These are phyloP conservation scores for Monilinia fructigena DNA, from an alignment of 2,329 filamentous ascomycete species.

Conservation along the genomic window DNA sequence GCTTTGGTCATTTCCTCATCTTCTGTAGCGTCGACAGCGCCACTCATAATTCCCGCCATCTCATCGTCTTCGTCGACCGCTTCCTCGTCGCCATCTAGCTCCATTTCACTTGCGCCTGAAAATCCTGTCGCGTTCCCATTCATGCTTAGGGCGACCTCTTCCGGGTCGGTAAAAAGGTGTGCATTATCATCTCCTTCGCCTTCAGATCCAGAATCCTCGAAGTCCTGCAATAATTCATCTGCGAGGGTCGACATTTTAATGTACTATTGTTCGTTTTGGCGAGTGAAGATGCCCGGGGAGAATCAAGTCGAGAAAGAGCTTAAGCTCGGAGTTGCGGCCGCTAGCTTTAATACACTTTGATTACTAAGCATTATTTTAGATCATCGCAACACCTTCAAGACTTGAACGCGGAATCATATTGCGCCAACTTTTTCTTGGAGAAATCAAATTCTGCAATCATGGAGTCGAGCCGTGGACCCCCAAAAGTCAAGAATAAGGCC, in stretches of 20 bases:
- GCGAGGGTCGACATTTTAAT: slow-evolving; percentile 79
- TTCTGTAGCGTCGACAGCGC: slow-evolving; percentile 44
- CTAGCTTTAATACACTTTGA: slow-evolving; percentile 24
- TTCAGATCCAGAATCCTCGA: slow-evolving; percentile 82
- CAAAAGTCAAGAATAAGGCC: slow-evolving; percentile 98
- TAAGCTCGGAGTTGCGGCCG: slow-evolving; percentile 25
- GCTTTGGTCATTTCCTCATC: slow-evolving; percentile 71
- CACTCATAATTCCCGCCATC: slow-evolving; percentile 48
- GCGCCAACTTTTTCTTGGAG: slow-evolving; percentile 18
- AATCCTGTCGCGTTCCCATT: slow-evolving; percentile 37
- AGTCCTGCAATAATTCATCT: slow-evolving; percentile 89
- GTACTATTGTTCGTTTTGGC: slow-evolving; percentile 17
- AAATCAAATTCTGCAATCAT: slow-evolving; percentile 50
- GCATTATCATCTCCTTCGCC: slow-evolving; percentile 60
- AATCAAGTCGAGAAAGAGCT: slow-evolving; percentile 9
- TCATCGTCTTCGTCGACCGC: slow-evolving; percentile 61
- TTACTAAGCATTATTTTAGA: slow-evolving; percentile 8
- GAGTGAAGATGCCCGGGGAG: slow-evolving; percentile 13
- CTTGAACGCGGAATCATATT: slow-evolving; percentile 13
- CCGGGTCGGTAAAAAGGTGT: slow-evolving; percentile 45
- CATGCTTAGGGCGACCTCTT: slow-evolving; percentile 43
- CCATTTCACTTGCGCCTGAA: slow-evolving; percentile 48
- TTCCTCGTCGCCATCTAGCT: slow-evolving; percentile 61
- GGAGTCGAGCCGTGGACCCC: slow-evolving; percentile 88
- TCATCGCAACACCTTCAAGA: slow-evolving; percentile 15